These are phyloP conservation scores for Hypocrella siamensis DNA, from an alignment of 2,329 filamentous ascomycete species.

Conservation along the genomic window DNA sequence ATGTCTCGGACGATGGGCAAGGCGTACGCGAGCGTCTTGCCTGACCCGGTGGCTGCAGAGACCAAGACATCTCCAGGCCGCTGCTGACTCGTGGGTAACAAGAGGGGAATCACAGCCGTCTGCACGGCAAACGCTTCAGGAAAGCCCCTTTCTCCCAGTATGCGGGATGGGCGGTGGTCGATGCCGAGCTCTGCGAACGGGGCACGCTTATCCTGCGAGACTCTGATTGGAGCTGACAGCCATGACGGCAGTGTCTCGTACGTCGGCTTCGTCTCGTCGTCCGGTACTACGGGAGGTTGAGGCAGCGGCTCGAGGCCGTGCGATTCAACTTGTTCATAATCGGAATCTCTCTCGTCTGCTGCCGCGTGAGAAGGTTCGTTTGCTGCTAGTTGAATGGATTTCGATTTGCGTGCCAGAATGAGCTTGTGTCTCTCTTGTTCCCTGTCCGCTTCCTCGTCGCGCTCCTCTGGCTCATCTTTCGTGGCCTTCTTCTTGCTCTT, in stretches of 20 bases:
- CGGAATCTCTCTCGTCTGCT: slow-evolving; percentile 12
- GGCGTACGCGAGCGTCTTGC: slow-evolving; percentile 86
- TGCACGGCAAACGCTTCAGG: slow-evolving; percentile 27
- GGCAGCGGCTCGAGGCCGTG: slow-evolving; percentile 71
- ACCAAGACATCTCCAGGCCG: slow-evolving; percentile 69
- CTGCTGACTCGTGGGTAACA: slow-evolving; percentile 48
- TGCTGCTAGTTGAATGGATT: slow-evolving; percentile 33
- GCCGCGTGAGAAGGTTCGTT: slow-evolving; percentile 18
- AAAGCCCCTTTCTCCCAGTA: slow-evolving; percentile 44
- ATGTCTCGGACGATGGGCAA: slow-evolving; percentile 72
- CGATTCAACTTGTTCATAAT: slow-evolving; percentile 25
- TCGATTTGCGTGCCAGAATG: slow-evolving; percentile 39
- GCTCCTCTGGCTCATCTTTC: slow-evolving; percentile 10
- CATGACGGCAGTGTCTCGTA: slow-evolving; percentile 69
- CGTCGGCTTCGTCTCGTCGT: slow-evolving; percentile 42
- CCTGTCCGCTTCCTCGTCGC: slow-evolving; percentile 10
- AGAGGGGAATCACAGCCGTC: slow-evolving; percentile 51
- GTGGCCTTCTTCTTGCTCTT: slow-evolving; percentile 8
- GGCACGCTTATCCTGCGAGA: slow-evolving; percentile 41
- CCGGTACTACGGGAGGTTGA: slow-evolving; percentile 51
- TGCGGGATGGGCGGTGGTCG: slow-evolving; percentile 38
- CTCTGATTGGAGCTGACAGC: slow-evolving; percentile 61
- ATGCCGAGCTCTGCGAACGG: slow-evolving; percentile 53
- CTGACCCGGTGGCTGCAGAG: slow-evolving; percentile 85
- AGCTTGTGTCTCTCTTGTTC: slow-evolving; percentile 24